Evolutionary conservation across 345 rosid species (phyloP).

Genomic region (Populus simonii): DNA sequence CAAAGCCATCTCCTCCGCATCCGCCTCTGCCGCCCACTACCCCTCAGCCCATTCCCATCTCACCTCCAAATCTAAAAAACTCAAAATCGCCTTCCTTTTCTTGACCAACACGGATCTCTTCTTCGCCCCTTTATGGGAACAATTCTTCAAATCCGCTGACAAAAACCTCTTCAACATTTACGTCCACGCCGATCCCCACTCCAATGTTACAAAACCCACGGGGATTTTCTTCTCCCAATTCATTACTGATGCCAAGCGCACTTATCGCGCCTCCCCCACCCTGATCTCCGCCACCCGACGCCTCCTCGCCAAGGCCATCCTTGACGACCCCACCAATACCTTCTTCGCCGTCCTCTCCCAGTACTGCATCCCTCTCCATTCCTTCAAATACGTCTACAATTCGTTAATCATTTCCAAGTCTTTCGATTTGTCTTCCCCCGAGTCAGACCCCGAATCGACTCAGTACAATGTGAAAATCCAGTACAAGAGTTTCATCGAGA

Average conservation of each 20-base stretch:
- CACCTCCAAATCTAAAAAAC: constrained; percentile 45
- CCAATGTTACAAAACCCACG: constrained; percentile 47
- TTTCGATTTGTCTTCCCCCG: constrained; percentile 49
- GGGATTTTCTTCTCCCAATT: constrained; percentile 47
- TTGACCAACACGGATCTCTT: constrained; percentile 88
- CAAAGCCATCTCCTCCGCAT: constrained; percentile 34
- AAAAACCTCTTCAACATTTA: constrained; percentile 62
- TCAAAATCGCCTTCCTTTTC: constrained; percentile 87
- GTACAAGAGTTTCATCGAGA: constrained; percentile 76
- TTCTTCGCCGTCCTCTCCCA: constrained; percentile 85
- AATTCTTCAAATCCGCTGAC: constrained; percentile 46
- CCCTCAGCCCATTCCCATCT: constrained; percentile 47
- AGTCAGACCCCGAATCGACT: constrained; percentile 34
- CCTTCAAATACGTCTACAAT: constrained; percentile 61
- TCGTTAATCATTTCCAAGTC: constrained; percentile 49
- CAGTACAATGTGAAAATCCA: constrained; percentile 48
- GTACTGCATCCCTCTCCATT: constrained; percentile 79
- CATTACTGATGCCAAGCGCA: constrained; percentile 60
- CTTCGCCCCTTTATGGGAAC: constrained; percentile 77
- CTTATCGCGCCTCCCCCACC: constrained; percentile 83
- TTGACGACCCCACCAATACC: constrained; percentile 85
- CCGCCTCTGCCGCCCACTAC: constrained; percentile 27
- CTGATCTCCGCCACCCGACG: constrained; percentile 89
- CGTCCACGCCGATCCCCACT: constrained; percentile 82
- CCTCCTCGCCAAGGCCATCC: constrained; percentile 75